Percentiles rank a stretch among this genome's conserved stretches.
Conservation (phyloP, 2,329 filamentous ascomycete genomes). For the Nigrospora osmanthi region DNA sequence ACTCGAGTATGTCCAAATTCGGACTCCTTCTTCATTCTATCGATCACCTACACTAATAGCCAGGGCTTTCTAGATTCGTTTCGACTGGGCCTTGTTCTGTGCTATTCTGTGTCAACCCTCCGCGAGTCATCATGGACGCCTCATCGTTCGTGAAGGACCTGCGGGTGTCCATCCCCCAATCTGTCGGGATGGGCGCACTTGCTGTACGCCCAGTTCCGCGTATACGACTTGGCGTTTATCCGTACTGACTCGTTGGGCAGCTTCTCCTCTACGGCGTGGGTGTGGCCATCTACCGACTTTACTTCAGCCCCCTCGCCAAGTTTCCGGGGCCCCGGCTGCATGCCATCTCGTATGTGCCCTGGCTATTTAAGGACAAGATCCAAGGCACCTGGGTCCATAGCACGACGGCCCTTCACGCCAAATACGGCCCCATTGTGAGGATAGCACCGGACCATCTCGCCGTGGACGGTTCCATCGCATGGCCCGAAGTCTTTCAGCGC, state of each 20-base stretch:
- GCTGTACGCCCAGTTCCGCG: too few relatives aligned
- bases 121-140: too few relatives aligned
- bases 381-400: background rate
- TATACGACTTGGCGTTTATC: too few relatives aligned
- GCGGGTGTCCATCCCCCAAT: too few relatives aligned
- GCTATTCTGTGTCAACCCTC: too few relatives aligned
- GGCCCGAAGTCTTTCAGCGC: background rate
- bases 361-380: background rate
- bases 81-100: too few relatives aligned
- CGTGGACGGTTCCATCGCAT: background rate
- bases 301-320: conserved; percentile 1
- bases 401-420: background rate
- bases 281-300: conserved; percentile 2
- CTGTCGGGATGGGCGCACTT: too few relatives aligned
- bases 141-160: too few relatives aligned
- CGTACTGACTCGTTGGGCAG: background rate
- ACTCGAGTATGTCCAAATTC: too few relatives aligned
- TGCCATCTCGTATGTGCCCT: background rate
- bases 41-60: too few relatives aligned
- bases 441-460: background rate
- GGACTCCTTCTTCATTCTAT: too few relatives aligned
- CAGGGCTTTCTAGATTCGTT: too few relatives aligned
- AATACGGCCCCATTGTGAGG: conserved; percentile 3
- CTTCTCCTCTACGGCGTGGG: background rate
- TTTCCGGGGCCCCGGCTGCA: conserved; percentile 3